Conservation (phyloP, 208 protist genomes). For the Angomonas deanei region DNA sequence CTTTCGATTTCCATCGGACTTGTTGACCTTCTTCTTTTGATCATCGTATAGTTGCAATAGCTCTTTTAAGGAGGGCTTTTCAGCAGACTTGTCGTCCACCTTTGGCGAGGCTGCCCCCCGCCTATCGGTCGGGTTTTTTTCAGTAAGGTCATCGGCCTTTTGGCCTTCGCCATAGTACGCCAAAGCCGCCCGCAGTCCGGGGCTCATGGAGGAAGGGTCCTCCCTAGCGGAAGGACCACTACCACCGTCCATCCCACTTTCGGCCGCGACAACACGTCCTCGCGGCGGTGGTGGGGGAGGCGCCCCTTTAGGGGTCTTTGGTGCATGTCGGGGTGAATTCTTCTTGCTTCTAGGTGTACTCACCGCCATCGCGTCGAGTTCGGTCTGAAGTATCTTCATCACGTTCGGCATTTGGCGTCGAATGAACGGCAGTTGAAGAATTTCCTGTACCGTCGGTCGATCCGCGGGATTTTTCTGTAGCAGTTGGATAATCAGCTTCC, state of each 20-base stretch:
- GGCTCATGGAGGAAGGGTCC: neutral
- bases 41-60: neutral
- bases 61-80: neutral
- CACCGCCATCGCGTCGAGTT: neutral
- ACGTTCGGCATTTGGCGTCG: slow-evolving; percentile 63
- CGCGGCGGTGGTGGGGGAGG: neutral
- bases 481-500: slow-evolving; percentile 62
- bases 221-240: neutral
- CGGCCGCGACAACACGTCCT: neutral
- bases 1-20: neutral
- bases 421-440: slow-evolving; percentile 62
- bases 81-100: no score
- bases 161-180: neutral
- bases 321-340: neutral
- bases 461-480: slow-evolving; percentile 76
- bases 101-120: neutral
- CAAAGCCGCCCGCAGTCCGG: neutral
- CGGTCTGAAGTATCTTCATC: slow-evolving; percentile 36
- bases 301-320: neutral
- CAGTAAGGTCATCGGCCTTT: neutral
- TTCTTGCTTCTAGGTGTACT: neutral
- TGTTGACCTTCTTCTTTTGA: slow-evolving; percentile 3
- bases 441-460: slow-evolving; percentile 74
- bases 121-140: neutral
- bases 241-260: neutral